phyloP scores from a whole-genome alignment of 2,329 filamentous ascomycete genomes.

The Coleophoma eucalyptorum region DNA sequence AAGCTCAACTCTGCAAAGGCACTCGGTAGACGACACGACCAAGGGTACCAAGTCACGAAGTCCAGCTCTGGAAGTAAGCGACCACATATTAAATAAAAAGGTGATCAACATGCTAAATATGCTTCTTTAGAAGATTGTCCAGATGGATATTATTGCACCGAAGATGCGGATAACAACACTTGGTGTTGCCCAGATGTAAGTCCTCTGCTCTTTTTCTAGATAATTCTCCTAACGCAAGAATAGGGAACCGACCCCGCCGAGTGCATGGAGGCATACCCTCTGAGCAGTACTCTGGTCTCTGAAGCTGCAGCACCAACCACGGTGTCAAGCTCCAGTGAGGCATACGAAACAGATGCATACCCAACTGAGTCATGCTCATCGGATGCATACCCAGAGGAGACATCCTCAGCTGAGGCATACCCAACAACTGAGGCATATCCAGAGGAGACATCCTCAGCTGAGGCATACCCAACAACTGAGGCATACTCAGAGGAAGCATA shows the following conservation, averaged over 20 bases:
- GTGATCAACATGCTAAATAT: not conserved
- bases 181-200: slow-evolving; percentile 55
- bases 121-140: slow-evolving; percentile 51
- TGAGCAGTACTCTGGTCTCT: slow-evolving; percentile 29
- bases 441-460: too few species aligned
- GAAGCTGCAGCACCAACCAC: not conserved
- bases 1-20: slow-evolving; percentile 33
- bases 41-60: slow-evolving; percentile 45
- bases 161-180: slow-evolving; percentile 44
- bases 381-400: too few species aligned
- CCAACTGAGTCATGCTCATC: too few species aligned
- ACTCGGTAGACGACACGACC: slow-evolving; percentile 38
- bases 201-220: not conserved
- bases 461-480: too few species aligned
- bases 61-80: slow-evolving; percentile 55
- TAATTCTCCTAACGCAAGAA: slow-evolving; percentile 1
- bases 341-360: too few species aligned
- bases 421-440: too few species aligned
- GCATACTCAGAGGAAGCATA: too few species aligned
- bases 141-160: slow-evolving; percentile 58
- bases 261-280: slow-evolving; percentile 48
- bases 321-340: too few species aligned
- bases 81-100: too few species aligned
- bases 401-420: too few species aligned
- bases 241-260: slow-evolving; percentile 43